Base-by-base conservation (phyloP, 768 basidiomycete species). In the Leccinum subgranulosum region DNA sequence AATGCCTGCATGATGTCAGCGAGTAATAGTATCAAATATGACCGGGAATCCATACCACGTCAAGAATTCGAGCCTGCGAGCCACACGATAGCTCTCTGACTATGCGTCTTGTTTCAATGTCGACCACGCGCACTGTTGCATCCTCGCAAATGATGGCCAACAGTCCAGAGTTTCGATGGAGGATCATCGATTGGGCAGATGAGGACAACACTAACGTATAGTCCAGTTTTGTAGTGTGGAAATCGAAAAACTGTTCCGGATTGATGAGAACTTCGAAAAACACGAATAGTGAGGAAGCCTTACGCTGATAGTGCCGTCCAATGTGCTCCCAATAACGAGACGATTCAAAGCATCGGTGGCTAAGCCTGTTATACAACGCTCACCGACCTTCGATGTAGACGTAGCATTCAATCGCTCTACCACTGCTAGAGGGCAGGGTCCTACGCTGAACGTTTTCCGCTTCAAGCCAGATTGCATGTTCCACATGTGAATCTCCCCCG, bases 401-500 rank as follows among this genome's bases (percentile, higher is more conserved):
- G 68, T 64, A 47, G 66, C 70, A 65, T 76, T 75, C 53, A 79
- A 73, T 8, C 81, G 76, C 52, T 74, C 77, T 7, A 74, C 63
- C 8, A 80, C 79, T 59, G 83, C 84, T 21, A 79, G 71, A 23
- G 88, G 88, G 65, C 81, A 83, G 21, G 80, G 71, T 0, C 87
- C 88, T 23, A 96, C 66, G 59, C 79, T 76, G 69, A 91, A 98
- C 2, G 81, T 79, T 73, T 89, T 91, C 47, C 96, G 81, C 64
- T 83, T 82, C 57, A 94, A 81, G 2, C 97, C 97, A 4, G 91
- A 94, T 72, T 99, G 96, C 86, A 99, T 85, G 69, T 98, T 99
- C 90, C 93, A 98, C 87, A 95, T 87, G 57, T 84, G 73, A 39
- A 98, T 88, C 25, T 79, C 80, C 2, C 92, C 90, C 0, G 84